Evolutionary conservation across 805 yeast species (phyloP), one percentile per base, ranked within the genome.

Genomic region (Yarrowia sp.): DNA sequence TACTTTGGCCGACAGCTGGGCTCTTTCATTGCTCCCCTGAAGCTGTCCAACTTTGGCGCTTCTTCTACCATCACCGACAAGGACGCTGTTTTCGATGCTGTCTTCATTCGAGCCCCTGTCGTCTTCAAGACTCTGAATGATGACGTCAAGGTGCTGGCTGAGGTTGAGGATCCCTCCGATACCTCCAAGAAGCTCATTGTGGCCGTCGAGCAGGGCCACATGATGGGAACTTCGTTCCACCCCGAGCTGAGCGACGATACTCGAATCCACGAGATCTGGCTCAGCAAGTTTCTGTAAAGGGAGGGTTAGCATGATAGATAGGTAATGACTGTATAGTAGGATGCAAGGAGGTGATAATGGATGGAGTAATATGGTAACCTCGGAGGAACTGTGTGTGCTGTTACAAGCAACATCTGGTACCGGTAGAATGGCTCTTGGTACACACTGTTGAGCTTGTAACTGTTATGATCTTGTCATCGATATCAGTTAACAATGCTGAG

Each of bases 1-100:
- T 92, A 92, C 0, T 90, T 89, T 77, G 96, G 96, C 0, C 79
- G 95, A 71, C 95, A 90, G 74, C 73, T 87, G 40, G 89, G 88
- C 70, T 87, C 91, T 15, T 90, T 90, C 72, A 82, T 80, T 15
- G 76, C 79, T 46, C 72, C 72, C 0, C 77, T 88, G 69, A 84
- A 84, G 61, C 77, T 83, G 60, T 72, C 78, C 1, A 65, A 72
- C 39, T 68, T 78, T 43, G 55, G 55, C 36, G 53, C 34, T 12
- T 81, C 78, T 1, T 75, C 81, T 9, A 70, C 71, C 12, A 72
- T 68, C 43, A 61, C 53, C 20, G 66, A 61, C 30, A 39, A 39
- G 39, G 68, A 68, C 3, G 71, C 75, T 19, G 50, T 43, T 2
- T 83, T 81, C 65, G 78, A 78, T 7, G 76, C 83, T 2, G 78